Evolutionary conservation across 1,284 basidiomycete genomes (phyloP).

Genomic region (Phlebopus sp.): DNA sequence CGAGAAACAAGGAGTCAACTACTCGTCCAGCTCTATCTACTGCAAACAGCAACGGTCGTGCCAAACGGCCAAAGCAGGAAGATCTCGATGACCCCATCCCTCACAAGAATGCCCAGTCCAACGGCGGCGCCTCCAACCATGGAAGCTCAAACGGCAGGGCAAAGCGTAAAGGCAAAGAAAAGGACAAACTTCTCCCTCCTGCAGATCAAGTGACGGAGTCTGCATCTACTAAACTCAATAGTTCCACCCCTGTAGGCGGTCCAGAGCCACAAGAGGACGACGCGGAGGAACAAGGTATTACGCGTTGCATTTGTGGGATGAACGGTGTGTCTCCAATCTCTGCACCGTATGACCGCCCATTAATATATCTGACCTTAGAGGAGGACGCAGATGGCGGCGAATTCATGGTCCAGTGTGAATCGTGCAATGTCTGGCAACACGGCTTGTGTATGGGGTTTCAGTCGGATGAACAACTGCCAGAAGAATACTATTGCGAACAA

Average conservation of each 20-base stretch:
- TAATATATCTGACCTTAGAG: constrained; percentile 38
- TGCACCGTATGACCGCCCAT: constrained; percentile 12
- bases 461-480: constrained; percentile 79
- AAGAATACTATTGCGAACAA: constrained; percentile 90
- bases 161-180: constrained; percentile 37
- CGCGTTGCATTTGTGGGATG: constrained; percentile 92
- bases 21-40: constrained; percentile 44
- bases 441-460: constrained; percentile 95
- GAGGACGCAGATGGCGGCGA: constrained; percentile 80
- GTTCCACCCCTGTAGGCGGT: constrained; percentile 33
- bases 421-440: constrained; percentile 98
- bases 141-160: constrained; percentile 35
- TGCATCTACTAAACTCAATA: constrained; percentile 29
- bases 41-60: constrained; percentile 42
- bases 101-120: constrained; percentile 45
- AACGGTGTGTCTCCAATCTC: constrained; percentile 57
- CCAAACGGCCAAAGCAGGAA: constrained; percentile 70
- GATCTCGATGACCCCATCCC: constrained; percentile 59
- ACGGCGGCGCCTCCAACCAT: constrained; percentile 37
- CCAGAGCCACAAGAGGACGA: constrained; percentile 44
- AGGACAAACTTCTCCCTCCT: constrained; percentile 25
- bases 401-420: constrained; percentile 98
- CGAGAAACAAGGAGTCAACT: constrained; percentile 39
- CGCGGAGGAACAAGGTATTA: constrained; percentile 81
- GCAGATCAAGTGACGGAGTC: constrained; percentile 26